Base-by-base conservation (phyloP, 2,329 filamentous ascomycete species). In the Phialophora chinensis region DNA sequence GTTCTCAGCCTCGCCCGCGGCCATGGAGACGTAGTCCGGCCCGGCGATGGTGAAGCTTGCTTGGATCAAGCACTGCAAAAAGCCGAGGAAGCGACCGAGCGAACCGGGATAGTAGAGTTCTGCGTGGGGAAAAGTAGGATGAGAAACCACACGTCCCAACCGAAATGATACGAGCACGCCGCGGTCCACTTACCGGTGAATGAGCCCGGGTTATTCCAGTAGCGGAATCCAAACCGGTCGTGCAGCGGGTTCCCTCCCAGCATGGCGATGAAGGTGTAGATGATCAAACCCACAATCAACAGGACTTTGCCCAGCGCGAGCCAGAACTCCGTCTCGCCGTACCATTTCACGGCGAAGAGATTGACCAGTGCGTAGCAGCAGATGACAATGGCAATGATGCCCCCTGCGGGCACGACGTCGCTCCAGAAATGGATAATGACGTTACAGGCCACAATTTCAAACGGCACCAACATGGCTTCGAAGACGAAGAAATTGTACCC, bases 201-300 rank as follows among this genome's bases (percentile, higher is more conserved):
- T 0, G 91, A 83, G 1, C 91, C 91, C 0, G 91, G 91, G 8
- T 83, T 75, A 12, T 77, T 78, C 82, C 88, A 91, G 74, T 88
- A 87, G 20, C 89, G 84, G 75, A 94, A 94, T 0, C 91, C 91
- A 69, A 91, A 91, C 0, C 86, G 81, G 71, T 93, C 90, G 44
- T 86, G 82, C 0, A 87, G 76, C 0, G 92, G 92, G 71, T 94
- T 95, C 2, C 90, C 92, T 7, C 92, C 92, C 0, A 95, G 80
- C 89, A 95, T 94, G 70, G 88, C 87, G 70, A 96, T 84, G 74
- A 96, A 92, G 1, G 92, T 94, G 79, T 91, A 93, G 69, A 87
- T 73, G 71, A 93, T 85, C 59, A 94, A 82, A 0, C 87, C 90
- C 42, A 92, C 78, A 66, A 91, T 91, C 59, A 93, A 83, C 1